These are phyloP conservation scores for Circinella minor DNA, from an alignment of 371 early-diverging fungal species.

Conservation along the genomic window DNA sequence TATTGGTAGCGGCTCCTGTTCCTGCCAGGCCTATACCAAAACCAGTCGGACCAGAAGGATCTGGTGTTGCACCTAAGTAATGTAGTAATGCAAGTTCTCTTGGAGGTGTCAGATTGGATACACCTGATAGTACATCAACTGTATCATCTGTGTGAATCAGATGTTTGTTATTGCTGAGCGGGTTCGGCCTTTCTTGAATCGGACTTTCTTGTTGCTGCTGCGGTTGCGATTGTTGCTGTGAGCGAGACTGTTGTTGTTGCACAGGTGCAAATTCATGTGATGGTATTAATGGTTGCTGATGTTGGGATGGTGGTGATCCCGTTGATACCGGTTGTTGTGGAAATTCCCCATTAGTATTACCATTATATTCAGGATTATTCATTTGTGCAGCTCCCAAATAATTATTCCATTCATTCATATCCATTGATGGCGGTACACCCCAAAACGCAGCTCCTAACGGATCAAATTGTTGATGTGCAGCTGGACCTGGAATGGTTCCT, in stretches of 20 bases:
- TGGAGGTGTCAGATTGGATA: slow-evolving; percentile 2
- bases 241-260: slow-evolving; percentile 8
- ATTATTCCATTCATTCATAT: slow-evolving; percentile 34
- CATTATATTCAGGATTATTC: background rate
- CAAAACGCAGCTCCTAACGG: slow-evolving; percentile 31
- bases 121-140: background rate
- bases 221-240: background rate
- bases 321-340: background rate
- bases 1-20: background rate
- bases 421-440: slow-evolving; percentile 34
- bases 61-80: background rate
- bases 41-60: background rate
- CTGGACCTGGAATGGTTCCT: slow-evolving; percentile 24
- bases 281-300: slow-evolving; percentile 10
- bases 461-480: slow-evolving; percentile 26
- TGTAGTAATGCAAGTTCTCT: background rate
- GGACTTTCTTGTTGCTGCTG: background rate
- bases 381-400: slow-evolving; percentile 22
- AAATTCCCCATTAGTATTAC: background rate
- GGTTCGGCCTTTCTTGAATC: background rate
- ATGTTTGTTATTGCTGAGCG: background rate
- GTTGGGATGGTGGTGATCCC: background rate
- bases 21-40: background rate
- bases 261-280: slow-evolving; percentile 20
- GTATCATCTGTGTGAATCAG: slow-evolving; percentile 8